A percentile compares a stretch with the other conserved stretches of the same genome.
Evolutionary conservation across 2,329 filamentous ascomycete genomes (phyloP).

Genomic region (Sclerotinia glacialis): DNA sequence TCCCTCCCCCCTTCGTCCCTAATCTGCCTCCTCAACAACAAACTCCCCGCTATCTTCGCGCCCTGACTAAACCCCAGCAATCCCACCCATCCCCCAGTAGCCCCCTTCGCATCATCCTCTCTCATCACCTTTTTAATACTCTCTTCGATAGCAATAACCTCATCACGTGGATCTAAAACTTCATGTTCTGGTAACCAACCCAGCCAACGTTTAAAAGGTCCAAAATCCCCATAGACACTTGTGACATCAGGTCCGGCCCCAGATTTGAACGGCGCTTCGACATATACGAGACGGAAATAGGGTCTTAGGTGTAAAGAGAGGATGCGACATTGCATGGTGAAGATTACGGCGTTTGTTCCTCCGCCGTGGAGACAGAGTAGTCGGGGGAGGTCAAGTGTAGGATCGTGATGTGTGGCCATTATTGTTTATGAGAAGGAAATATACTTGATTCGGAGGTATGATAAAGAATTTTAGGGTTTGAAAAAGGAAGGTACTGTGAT

Average conservation of each 20-base stretch:
- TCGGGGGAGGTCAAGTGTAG: slow-evolving; percentile 48
- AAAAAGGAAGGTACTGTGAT: not conserved
- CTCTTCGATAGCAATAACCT: slow-evolving; percentile 44
- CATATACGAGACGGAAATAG: slow-evolving; percentile 68
- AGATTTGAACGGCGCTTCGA: slow-evolving; percentile 65
- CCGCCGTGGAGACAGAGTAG: slow-evolving; percentile 81
- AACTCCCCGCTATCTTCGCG: slow-evolving; percentile 57
- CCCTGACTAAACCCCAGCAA: slow-evolving; percentile 67
- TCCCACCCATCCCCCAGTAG: slow-evolving; percentile 54
- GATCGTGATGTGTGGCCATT: slow-evolving; percentile 10
- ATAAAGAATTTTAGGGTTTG: not conserved
- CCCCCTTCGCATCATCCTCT: slow-evolving; percentile 49
- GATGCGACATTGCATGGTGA: slow-evolving; percentile 63
- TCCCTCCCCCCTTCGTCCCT: slow-evolving; percentile 16
- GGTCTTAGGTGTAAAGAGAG: slow-evolving; percentile 13
- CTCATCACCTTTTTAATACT: slow-evolving; percentile 49
- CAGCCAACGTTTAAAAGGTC: slow-evolving; percentile 64
- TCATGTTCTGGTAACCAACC: slow-evolving; percentile 61
- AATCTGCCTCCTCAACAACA: slow-evolving; percentile 59
- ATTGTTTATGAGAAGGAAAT: not conserved
- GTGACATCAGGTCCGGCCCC: slow-evolving; percentile 59
- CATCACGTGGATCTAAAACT: slow-evolving; percentile 43
- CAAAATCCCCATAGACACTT: slow-evolving; percentile 62
- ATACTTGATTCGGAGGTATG: not conserved
- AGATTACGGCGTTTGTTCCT: slow-evolving; percentile 69